Conservation (phyloP, 75 land plant species). For the Sequoiadendron giganteum region DNA sequence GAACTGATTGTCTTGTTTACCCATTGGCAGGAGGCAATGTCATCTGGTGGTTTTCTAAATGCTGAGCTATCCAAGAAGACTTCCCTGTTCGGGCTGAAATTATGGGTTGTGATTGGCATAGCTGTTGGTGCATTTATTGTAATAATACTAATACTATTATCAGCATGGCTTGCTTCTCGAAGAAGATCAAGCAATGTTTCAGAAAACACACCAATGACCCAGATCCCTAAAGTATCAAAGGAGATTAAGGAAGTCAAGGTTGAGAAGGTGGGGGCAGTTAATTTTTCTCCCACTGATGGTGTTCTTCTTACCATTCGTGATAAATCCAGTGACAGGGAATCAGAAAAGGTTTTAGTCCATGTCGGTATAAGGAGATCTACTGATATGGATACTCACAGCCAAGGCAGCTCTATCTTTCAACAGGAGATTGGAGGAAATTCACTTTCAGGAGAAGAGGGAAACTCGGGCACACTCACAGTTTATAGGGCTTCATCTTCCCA, state of each 20-base stretch:
- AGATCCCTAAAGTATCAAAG: slow-evolving; percentile 61
- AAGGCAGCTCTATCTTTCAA: slow-evolving; percentile 43
- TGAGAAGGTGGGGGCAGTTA: slow-evolving; percentile 37
- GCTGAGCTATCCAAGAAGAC: slow-evolving; percentile 54
- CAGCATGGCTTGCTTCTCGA: slow-evolving; percentile 54
- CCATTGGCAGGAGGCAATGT: not conserved
- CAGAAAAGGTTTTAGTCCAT: slow-evolving; percentile 55
- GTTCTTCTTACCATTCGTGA: slow-evolving; percentile 30
- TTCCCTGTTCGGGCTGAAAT: slow-evolving; percentile 54
- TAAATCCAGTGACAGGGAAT: slow-evolving; percentile 37
- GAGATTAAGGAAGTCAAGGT: slow-evolving; percentile 69
- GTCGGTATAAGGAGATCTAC: slow-evolving; percentile 41
- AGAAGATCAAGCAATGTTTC: slow-evolving; percentile 31
- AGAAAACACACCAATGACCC: slow-evolving; percentile 26
- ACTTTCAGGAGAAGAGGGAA: slow-evolving; percentile 52
- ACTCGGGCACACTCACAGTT: slow-evolving; percentile 23
- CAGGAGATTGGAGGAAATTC: slow-evolving; percentile 43
- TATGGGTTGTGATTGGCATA: slow-evolving; percentile 78
- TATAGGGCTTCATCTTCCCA: slow-evolving; percentile 28
- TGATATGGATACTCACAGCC: slow-evolving; percentile 51
- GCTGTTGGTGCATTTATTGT: slow-evolving; percentile 68
- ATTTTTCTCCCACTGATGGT: slow-evolving; percentile 2
- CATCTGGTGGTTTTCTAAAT: slow-evolving; percentile 21
- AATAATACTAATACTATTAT: slow-evolving; percentile 53
- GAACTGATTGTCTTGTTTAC: not conserved